Conservation (phyloP, 495 filamentous ascomycete genomes). For the Parmelia sp. region DNA sequence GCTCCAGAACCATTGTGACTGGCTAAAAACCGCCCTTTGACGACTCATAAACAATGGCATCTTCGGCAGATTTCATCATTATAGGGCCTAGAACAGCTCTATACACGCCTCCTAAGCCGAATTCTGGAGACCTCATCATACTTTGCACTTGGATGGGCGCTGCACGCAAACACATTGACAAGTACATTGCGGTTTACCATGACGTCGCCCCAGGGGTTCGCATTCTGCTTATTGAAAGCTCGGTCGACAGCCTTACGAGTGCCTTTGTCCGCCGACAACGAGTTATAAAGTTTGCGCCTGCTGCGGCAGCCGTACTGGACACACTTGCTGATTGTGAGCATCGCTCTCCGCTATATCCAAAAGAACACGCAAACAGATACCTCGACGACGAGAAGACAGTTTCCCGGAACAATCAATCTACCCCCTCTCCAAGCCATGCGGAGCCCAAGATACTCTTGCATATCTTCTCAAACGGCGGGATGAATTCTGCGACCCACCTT, state of each 20-base stretch:
- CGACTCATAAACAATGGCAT: not conserved
- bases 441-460: conserved; percentile 32
- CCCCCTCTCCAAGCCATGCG: not conserved
- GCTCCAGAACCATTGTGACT: not conserved
- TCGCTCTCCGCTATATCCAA: not conserved
- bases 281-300: not conserved
- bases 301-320: conserved; percentile 2
- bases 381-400: not conserved
- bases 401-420: not conserved
- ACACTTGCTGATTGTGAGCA: not conserved
- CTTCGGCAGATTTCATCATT: not conserved
- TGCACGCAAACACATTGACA: conserved; percentile 30
- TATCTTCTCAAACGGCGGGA: conserved; percentile 42
- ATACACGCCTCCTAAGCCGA: not conserved
- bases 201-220: not conserved
- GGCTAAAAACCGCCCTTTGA: too few species aligned
- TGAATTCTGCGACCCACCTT: conserved; percentile 26
- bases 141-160: conserved; percentile 33
- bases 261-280: not conserved
- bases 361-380: not conserved
- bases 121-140: conserved; percentile 23
- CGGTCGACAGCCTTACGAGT: not conserved
- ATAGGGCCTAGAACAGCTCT: not conserved
- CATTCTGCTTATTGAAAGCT: conserved; percentile 1
- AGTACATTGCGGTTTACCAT: conserved; percentile 27